Evolutionary conservation across 441 rosid species (phyloP), one percentile per base, ranked within the genome.

Genomic region (Adansonia madagascariensis): DNA sequence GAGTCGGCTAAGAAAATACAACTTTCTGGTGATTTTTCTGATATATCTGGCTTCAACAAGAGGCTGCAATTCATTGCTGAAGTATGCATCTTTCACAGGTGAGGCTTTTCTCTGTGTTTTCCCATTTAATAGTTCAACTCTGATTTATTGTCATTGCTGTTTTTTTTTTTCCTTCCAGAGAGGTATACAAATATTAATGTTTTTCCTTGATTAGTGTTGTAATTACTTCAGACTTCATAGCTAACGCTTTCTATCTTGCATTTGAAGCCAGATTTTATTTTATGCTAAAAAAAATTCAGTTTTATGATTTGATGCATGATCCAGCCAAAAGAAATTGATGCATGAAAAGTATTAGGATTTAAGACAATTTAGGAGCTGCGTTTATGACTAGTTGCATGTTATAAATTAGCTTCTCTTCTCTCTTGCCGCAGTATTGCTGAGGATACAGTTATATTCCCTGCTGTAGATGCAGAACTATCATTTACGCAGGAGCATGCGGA

Each of bases 81-180:
- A 85, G 88, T 92, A 79, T 92, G 97, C 82, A 84, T 92, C 76
- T 92, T 86, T 76, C 97, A 92, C 82, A 92, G 97, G 97, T 92
- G 63, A 63, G 75, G 68, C 76, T 79, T 82, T 79, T 46, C 41
- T 83, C 59, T 63, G 4, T 59, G 9, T 55, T 67, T 55, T 57
- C 22, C 75, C 66, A 52, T 65, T 44, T 69, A 6, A 65, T 49
- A 41, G 71, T 52, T 39, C 18, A 59, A 31, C 18, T 39, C 44
- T 75, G 22, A 24, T 72, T 47, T 60, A 52, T 46, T 59, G 56
- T 11, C 18, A 10, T 63, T 8, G 9, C 7, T 47, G 60, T 62
- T 15, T 57, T 74, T 44, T 46, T 20, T 41, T 27, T 27, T 27
- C 2, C 2, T 27, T 27, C 20, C 20, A 27, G 12, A 2, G 53